Conservation (phyloP, 2,329 filamentous ascomycete genomes). For the Penicillium aurantiogriseum region DNA sequence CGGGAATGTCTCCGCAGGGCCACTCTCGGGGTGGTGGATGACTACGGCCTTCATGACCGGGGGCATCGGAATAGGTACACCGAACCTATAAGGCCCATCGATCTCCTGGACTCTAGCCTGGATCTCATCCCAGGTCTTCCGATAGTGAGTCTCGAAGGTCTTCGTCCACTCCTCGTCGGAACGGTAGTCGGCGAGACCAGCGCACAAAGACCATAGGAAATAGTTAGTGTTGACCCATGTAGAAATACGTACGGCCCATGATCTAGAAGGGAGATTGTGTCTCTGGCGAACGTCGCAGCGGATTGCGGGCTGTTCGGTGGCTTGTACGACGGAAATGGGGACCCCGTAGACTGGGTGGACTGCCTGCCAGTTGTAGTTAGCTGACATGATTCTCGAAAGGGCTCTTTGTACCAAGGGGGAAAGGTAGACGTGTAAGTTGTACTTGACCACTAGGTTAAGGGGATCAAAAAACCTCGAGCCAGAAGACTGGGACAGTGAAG, state of each 20-base stretch:
- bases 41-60: neutral
- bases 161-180: neutral
- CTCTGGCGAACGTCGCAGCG: neutral
- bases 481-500: neutral
- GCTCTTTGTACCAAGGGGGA: neutral
- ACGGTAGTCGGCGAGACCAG: neutral
- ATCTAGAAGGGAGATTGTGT: neutral
- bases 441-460: neutral
- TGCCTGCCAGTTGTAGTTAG: neutral
- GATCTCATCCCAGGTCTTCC: neutral
- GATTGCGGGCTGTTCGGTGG: neutral
- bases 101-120: neutral
- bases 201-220: conserved; percentile 4
- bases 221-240: conserved; percentile 9
- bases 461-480: neutral
- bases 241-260: neutral
- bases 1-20: neutral
- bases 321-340: neutral
- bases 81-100: neutral
- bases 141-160: neutral
- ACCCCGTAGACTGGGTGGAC: conserved; percentile 1
- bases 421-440: neutral
- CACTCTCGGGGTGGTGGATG: neutral
- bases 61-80: neutral
- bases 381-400: neutral